These are phyloP conservation scores for Trichoderma brevicompactum DNA, from an alignment of 2,329 filamentous ascomycete species.

Conservation along the genomic window DNA sequence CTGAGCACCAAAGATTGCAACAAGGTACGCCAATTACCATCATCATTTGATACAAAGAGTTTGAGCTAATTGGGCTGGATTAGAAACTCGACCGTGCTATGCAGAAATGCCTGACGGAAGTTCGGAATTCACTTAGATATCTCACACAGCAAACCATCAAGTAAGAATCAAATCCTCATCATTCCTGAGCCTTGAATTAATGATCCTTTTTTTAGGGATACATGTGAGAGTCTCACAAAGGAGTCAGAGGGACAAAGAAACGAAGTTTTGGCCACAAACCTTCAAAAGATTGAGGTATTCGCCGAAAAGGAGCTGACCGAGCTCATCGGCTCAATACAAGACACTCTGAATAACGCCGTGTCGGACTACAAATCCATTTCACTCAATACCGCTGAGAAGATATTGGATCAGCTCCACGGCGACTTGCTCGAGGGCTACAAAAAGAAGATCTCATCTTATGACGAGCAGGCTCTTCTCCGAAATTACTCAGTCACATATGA, in stretches of 20 bases:
- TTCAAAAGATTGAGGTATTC: conserved; percentile 24
- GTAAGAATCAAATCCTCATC: not conserved
- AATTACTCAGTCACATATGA: conserved; percentile 26
- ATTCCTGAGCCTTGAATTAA: not conserved
- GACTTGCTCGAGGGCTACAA: conserved; percentile 22
- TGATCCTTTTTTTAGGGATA: not conserved
- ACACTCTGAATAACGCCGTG: not conserved
- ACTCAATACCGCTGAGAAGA: conserved; percentile 8
- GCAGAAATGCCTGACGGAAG: conserved; percentile 4
- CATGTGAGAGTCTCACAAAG: conserved; percentile 15
- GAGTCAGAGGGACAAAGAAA: conserved; percentile 19
- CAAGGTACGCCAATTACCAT: not conserved
- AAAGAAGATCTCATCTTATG: conserved; percentile 23
- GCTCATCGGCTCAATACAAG: conserved; percentile 19
- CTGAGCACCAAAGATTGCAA: conserved; percentile 25
- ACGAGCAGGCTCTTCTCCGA: conserved; percentile 20
- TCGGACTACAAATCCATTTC: conserved; percentile 20
- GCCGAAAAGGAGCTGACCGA: conserved; percentile 19
- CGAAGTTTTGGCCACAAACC: conserved; percentile 21
- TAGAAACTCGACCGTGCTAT: conserved; percentile 24
- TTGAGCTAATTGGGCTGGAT: not conserved
- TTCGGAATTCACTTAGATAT: conserved; percentile 16
- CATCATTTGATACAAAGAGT: too few species aligned
- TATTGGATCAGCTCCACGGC: conserved; percentile 18
- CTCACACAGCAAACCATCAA: conserved; percentile 18